phyloP scores from a whole-genome alignment of 768 basidiomycete species.

The Lactarius pseudohatsudake region DNA sequence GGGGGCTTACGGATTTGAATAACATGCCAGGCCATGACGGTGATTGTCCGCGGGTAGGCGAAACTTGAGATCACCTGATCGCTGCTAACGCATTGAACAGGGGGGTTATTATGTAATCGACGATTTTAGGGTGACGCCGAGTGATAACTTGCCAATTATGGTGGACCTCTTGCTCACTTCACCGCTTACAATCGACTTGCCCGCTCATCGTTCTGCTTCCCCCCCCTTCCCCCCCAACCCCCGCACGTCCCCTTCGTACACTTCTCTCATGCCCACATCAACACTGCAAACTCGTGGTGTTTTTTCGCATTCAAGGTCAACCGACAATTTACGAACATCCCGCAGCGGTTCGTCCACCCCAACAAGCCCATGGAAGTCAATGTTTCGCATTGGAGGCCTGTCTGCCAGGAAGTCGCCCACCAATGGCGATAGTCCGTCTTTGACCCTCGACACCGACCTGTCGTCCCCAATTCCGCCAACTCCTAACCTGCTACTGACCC shows the following conservation, averaged over 20 bases:
- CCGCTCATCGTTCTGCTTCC: neutral
- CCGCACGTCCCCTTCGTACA: neutral
- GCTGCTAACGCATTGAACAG: neutral
- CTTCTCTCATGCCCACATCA: conserved; percentile 18
- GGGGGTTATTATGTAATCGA: conserved; percentile 7
- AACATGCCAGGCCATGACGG: neutral
- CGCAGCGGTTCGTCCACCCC: conserved; percentile 27
- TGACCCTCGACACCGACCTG: conserved; percentile 55
- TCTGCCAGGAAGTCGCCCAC: conserved; percentile 59
- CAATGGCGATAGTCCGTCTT: conserved; percentile 39
- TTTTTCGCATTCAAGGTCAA: conserved; percentile 29
- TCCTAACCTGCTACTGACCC: conserved; percentile 52
- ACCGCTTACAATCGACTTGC: conserved; percentile 1
- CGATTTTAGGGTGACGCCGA: conserved; percentile 2
- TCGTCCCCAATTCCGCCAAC: conserved; percentile 42
- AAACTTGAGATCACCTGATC: conserved; percentile 2
- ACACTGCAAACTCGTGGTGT: conserved; percentile 19
- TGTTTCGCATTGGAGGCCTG: conserved; percentile 65
- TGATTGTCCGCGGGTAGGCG: neutral
- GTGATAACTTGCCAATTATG: conserved; percentile 12
- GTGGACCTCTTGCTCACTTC: conserved; percentile 15
- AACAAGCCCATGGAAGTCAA: conserved; percentile 60
- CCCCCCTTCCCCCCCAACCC: neutral
- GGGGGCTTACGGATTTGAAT: conserved; percentile 4
- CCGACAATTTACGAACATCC: conserved; percentile 24